Percentiles rank a stretch among this genome's conserved stretches.
These are phyloP conservation scores for Fusarium drepaniforme DNA, from an alignment of 2,329 filamentous ascomycete species.

Conservation along the genomic window DNA sequence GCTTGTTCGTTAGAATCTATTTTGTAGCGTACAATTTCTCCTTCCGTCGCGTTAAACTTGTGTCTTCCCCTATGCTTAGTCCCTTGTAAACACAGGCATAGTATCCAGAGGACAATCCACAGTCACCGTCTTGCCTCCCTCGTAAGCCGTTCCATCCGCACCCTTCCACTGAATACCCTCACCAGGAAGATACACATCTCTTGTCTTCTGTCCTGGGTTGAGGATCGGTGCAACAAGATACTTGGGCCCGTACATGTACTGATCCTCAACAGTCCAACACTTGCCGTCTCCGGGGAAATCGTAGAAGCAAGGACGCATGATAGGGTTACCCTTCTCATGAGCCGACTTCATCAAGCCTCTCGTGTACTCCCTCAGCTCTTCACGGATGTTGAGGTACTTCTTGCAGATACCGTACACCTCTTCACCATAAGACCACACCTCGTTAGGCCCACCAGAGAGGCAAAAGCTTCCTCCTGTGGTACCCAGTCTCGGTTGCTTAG, in stretches of 20 bases:
- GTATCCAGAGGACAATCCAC: conserved; percentile 8
- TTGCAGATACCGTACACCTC: conserved; percentile 71
- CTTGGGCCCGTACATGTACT: conserved; percentile 74
- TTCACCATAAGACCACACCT: conserved; percentile 75
- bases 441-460: conserved; percentile 67
- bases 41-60: not conserved
- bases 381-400: conserved; percentile 69
- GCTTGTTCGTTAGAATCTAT: not conserved
- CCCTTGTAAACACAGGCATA: conserved; percentile 6
- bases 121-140: not conserved
- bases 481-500: conserved; percentile 54
- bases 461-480: conserved; percentile 55
- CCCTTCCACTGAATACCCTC: conserved; percentile 6
- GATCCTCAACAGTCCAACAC: conserved; percentile 68
- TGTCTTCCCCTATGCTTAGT: not conserved
- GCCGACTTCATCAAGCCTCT: conserved; percentile 69
- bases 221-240: conserved; percentile 71
- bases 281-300: conserved; percentile 68
- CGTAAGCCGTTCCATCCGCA: not conserved
- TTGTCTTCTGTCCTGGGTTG: conserved; percentile 56
- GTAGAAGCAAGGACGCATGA: conserved; percentile 74
- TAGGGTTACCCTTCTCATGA: conserved; percentile 68
- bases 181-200: conserved; percentile 65
- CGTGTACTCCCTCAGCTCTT: conserved; percentile 69
- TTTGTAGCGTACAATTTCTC: not conserved